A percentile compares a stretch with the other conserved stretches of the same genome.
Conservation (phyloP, 345 rosid species). For the Eucalyptus cladocalyx region DNA sequence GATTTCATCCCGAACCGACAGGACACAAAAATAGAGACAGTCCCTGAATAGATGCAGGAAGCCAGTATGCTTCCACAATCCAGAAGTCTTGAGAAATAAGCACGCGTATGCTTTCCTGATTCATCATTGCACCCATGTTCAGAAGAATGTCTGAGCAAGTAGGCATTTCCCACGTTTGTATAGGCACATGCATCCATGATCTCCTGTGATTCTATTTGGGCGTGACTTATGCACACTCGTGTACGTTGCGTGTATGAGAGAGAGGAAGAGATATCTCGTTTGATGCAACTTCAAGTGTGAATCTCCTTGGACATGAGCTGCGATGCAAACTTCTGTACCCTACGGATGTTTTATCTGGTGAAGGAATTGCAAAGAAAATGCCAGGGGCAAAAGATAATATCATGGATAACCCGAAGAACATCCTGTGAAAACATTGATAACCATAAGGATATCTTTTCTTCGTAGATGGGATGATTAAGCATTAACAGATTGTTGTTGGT, state of each 20-base stretch:
- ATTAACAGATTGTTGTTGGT: constrained; percentile 66
- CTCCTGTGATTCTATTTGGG: neutral
- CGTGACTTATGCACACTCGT: neutral
- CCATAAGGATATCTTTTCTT: constrained; percentile 81
- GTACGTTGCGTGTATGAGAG: neutral
- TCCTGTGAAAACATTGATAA: neutral
- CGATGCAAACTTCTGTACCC: constrained; percentile 51
- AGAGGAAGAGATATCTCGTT: neutral
- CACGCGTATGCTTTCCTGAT: neutral
- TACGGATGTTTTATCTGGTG: constrained; percentile 41
- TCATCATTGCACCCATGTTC: neutral
- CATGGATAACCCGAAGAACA: neutral
- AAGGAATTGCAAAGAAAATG: constrained; percentile 18
- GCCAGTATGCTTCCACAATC: neutral
- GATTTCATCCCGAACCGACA: neutral
- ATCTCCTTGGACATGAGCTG: constrained; percentile 18
- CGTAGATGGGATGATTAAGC: constrained; percentile 73
- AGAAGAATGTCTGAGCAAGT: neutral
- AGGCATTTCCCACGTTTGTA: neutral
- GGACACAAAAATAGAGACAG: neutral
- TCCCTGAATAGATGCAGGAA: neutral
- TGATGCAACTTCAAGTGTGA: neutral
- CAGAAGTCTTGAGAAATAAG: neutral
- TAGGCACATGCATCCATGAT: neutral
- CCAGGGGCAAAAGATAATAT: neutral